Evolutionary conservation across 75 land plant species (phyloP).

Genomic region (Isoetes taiwanensis): DNA sequence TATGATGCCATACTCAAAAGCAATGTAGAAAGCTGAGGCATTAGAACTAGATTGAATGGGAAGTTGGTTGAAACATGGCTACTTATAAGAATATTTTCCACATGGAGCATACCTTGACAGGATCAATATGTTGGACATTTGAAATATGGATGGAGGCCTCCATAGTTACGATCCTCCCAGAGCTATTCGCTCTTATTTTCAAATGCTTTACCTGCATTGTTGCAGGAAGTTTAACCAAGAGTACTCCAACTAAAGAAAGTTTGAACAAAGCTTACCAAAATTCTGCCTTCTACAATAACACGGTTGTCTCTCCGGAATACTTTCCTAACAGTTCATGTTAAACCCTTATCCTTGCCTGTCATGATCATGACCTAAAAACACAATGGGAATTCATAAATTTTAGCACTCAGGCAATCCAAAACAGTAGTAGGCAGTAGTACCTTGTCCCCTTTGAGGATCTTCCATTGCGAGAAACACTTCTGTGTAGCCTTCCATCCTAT

Average conservation of each 20-base stretch:
- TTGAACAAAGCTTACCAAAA: slow-evolving; percentile 40
- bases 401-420: too few species aligned
- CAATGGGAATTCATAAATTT: too few species aligned
- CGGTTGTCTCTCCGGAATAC: slow-evolving; percentile 76
- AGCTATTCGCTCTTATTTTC: slow-evolving; percentile 64
- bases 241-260: not conserved
- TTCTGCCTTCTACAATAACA: slow-evolving; percentile 90
- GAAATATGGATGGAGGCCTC: slow-evolving; percentile 97
- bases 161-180: slow-evolving; percentile 82
- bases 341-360: slow-evolving; percentile 88
- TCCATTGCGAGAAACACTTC: too few species aligned
- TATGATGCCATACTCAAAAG: not conserved
- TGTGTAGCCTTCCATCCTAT: too few species aligned
- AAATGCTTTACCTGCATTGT: slow-evolving; percentile 96
- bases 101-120: slow-evolving; percentile 86
- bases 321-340: slow-evolving; percentile 58
- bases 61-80: too few species aligned
- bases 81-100: too few species aligned
- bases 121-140: slow-evolving; percentile 93
- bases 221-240: not conserved
- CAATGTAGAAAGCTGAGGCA: not conserved
- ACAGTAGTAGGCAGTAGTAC: too few species aligned
- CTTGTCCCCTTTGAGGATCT: too few species aligned
- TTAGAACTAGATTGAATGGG: not conserved
- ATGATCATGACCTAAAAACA: slow-evolving; percentile 80